Conservation (phyloP, 164 flowering plant species). For the Litsea cubeba region DNA sequence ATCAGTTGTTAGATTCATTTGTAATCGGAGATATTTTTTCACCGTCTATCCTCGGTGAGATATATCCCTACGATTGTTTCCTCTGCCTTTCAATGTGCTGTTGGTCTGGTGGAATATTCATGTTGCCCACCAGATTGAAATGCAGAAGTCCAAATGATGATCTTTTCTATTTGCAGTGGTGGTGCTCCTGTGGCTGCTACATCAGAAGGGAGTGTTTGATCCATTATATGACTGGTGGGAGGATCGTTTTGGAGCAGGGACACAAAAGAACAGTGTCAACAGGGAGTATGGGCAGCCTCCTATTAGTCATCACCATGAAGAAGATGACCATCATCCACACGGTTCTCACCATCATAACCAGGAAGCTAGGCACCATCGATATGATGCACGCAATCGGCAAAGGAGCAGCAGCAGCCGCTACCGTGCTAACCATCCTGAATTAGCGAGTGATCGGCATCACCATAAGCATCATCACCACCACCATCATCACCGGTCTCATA, state of each 20-base stretch:
- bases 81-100: not conserved
- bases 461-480: conserved; percentile 26
- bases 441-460: conserved; percentile 9
- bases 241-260: conserved; percentile 33
- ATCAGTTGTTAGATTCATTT: not conserved
- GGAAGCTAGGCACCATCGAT: conserved; percentile 29
- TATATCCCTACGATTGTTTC: not conserved
- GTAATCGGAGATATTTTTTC: not conserved
- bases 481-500: conserved; percentile 54
- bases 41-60: not conserved
- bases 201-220: conserved; percentile 83
- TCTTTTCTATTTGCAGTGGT: conserved; percentile 42
- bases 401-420: conserved; percentile 25
- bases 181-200: conserved; percentile 79
- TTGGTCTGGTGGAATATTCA: too few species aligned
- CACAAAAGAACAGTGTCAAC: conserved; percentile 10
- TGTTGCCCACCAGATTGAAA: too few species aligned
- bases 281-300: conserved; percentile 22
- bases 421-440: conserved; percentile 1
- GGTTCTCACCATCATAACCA: conserved; percentile 33
- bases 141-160: not conserved
- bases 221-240: conserved; percentile 94
- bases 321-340: not conserved
- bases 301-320: conserved; percentile 18
- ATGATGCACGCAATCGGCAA: conserved; percentile 25